phyloP scores from a whole-genome alignment of 306 rosid genomes.

The Vicia faba region DNA sequence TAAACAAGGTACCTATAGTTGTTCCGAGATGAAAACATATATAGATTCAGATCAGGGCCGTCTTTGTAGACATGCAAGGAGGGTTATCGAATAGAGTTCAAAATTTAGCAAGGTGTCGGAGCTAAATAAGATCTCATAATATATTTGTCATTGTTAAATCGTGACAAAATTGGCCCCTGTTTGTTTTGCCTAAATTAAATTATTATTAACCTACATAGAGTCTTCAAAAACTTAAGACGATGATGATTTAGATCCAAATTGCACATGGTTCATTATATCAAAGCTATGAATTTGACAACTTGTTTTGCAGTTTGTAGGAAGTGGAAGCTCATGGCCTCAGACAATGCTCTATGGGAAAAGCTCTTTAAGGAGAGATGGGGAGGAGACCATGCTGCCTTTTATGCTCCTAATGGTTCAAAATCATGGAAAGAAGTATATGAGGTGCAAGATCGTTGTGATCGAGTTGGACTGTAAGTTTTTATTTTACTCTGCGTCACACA shows the following conservation, averaged over 20 bases:
- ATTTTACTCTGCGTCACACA: background rate
- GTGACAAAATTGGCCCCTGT: too few species aligned
- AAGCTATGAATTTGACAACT: conserved; percentile 16
- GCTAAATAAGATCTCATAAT: too few species aligned
- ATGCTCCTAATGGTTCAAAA: conserved; percentile 56
- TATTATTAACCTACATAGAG: too few species aligned
- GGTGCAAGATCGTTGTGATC: conserved; percentile 72
- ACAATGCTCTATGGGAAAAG: conserved; percentile 58
- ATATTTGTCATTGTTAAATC: too few species aligned
- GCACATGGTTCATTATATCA: background rate
- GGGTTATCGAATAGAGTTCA: too few species aligned
- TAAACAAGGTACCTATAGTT: background rate
- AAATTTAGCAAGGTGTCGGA: too few species aligned
- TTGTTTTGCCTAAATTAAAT: too few species aligned
- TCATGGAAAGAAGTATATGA: conserved; percentile 68
- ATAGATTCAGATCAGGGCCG: background rate
- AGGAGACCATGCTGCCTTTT: conserved; percentile 54
- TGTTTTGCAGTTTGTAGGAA: conserved; percentile 60
- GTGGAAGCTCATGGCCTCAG: conserved; percentile 68
- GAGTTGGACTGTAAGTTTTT: conserved; percentile 68
- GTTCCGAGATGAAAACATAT: conserved; percentile 11
- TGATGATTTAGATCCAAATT: background rate
- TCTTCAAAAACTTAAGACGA: too few species aligned
- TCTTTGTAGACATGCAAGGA: too few species aligned
- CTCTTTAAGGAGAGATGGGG: conserved; percentile 88